phyloP scores from a whole-genome alignment of 495 filamentous ascomycete genomes.

The Aspergillus egyptiacus region DNA sequence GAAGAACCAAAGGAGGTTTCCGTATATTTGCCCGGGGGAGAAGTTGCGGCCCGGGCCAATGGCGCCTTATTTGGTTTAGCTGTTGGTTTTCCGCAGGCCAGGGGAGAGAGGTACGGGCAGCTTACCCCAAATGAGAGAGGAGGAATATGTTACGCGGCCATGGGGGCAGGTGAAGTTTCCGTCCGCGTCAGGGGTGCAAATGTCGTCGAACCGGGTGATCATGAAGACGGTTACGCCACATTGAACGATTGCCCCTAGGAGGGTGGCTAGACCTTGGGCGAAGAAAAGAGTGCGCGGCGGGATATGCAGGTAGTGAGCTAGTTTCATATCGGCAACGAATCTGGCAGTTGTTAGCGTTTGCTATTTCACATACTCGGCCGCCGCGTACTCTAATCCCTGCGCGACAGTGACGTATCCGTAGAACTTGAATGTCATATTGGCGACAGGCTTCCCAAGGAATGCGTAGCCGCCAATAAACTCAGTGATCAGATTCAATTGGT shows the following conservation, averaged over 20 bases:
- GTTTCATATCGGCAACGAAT: conserved; percentile 69
- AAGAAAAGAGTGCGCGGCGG: conserved; percentile 63
- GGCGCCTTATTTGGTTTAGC: conserved; percentile 30
- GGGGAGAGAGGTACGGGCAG: background rate
- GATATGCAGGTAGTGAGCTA: conserved; percentile 76
- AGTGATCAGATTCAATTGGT: conserved; percentile 59
- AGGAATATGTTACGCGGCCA: conserved; percentile 61
- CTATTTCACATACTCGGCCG: background rate
- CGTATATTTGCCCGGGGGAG: conserved; percentile 63
- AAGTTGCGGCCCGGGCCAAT: conserved; percentile 62
- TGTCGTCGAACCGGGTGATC: conserved; percentile 52
- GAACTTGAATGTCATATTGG: conserved; percentile 71
- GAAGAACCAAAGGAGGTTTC: conserved; percentile 60
- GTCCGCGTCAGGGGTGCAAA: conserved; percentile 55
- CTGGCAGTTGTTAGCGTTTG: conserved; percentile 19
- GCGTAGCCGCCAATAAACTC: conserved; percentile 71
- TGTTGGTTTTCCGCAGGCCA: background rate
- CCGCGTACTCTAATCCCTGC: conserved; percentile 41
- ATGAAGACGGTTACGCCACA: conserved; percentile 60
- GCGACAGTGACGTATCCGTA: conserved; percentile 66
- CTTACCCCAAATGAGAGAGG: conserved; percentile 63
- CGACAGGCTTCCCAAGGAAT: conserved; percentile 58
- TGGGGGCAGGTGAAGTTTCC: conserved; percentile 65
- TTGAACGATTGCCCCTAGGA: conserved; percentile 61
- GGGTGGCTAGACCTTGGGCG: conserved; percentile 61